phyloP scores from a whole-genome alignment of 2,329 filamentous ascomycete species.

The Diaporthe batatas region DNA sequence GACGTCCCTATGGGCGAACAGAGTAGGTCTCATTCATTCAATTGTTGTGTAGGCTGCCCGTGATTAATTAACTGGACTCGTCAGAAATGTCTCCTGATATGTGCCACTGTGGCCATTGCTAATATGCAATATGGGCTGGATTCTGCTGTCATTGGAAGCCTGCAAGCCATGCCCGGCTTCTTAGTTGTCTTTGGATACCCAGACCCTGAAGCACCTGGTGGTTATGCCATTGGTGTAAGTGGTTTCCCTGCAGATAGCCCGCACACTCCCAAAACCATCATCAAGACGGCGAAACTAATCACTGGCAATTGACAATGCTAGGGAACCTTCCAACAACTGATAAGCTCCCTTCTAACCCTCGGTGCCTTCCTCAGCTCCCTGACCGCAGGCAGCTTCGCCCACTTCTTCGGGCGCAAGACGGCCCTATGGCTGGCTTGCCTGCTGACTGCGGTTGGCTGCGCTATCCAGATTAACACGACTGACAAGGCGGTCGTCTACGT shows the following conservation, averaged over 20 bases:
- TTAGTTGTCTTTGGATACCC: constrained; percentile 63
- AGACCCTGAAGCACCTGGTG: constrained; percentile 51
- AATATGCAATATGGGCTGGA: constrained; percentile 68
- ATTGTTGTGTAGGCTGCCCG: too few relatives aligned
- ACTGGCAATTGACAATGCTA: constrained; percentile 42
- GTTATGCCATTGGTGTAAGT: constrained; percentile 58
- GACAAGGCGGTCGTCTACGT: constrained; percentile 57
- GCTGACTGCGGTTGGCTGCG: constrained; percentile 57
- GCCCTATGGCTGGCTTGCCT: constrained; percentile 63
- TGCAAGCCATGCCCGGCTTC: constrained; percentile 66
- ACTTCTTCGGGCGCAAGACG: constrained; percentile 59
- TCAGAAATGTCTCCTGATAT: constrained; percentile 60
- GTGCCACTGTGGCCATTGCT: constrained; percentile 59
- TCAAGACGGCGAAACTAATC: constrained; percentile 43
- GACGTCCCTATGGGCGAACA: constrained; percentile 55
- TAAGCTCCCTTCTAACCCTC: constrained; percentile 64
- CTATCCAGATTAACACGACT: constrained; percentile 59
- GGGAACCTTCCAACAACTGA: constrained; percentile 65
- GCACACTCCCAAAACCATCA: constrained; percentile 25
- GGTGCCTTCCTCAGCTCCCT: constrained; percentile 64
- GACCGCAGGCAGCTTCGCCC: constrained; percentile 60
- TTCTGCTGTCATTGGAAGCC: constrained; percentile 58
- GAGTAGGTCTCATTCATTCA: background rate
- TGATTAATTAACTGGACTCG: background rate
- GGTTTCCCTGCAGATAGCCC: too few relatives aligned